These are phyloP conservation scores for Penicillium sclerotigenum DNA, from an alignment of 2,329 filamentous ascomycete species.

Conservation along the genomic window DNA sequence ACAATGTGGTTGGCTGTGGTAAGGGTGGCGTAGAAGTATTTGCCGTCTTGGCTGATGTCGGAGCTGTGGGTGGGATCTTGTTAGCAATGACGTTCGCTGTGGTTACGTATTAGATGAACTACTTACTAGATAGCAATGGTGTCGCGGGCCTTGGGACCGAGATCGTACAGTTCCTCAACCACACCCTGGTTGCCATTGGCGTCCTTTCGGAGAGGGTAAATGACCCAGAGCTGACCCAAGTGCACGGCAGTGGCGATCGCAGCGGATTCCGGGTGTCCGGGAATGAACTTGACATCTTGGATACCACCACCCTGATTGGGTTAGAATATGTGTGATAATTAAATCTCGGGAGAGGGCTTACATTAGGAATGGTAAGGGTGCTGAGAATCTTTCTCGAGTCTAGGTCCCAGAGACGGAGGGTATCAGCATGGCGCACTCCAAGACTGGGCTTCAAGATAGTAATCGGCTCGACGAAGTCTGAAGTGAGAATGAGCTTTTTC, in stretches of 20 bases:
- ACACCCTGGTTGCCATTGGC: slow-evolving; percentile 56
- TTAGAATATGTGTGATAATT: not conserved
- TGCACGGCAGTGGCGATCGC: slow-evolving; percentile 60
- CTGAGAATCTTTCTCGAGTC: slow-evolving; percentile 53
- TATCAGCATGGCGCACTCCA: slow-evolving; percentile 55
- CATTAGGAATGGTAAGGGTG: slow-evolving; percentile 59
- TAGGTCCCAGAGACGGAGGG: slow-evolving; percentile 59
- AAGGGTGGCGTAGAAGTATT: slow-evolving; percentile 58
- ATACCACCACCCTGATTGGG: slow-evolving; percentile 52
- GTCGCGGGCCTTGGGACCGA: slow-evolving; percentile 56
- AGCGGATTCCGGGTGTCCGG: slow-evolving; percentile 56
- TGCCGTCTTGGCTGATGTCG: slow-evolving; percentile 58
- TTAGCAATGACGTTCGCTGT: not conserved
- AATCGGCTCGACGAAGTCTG: slow-evolving; percentile 62
- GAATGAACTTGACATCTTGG: slow-evolving; percentile 65
- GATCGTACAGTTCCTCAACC: slow-evolving; percentile 57
- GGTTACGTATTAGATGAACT: not conserved
- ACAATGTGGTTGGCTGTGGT: slow-evolving; percentile 62
- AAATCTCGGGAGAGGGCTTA: slow-evolving; percentile 22
- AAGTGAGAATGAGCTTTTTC: slow-evolving; percentile 58
- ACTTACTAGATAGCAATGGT: slow-evolving; percentile 56
- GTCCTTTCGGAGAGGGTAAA: slow-evolving; percentile 60
- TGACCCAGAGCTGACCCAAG: slow-evolving; percentile 61
- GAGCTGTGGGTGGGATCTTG: slow-evolving; percentile 37
- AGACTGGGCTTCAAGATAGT: slow-evolving; percentile 58